These are phyloP conservation scores for Phytophthora fragariaefolia DNA, from an alignment of 352 stramenopile genomes.

Conservation along the genomic window DNA sequence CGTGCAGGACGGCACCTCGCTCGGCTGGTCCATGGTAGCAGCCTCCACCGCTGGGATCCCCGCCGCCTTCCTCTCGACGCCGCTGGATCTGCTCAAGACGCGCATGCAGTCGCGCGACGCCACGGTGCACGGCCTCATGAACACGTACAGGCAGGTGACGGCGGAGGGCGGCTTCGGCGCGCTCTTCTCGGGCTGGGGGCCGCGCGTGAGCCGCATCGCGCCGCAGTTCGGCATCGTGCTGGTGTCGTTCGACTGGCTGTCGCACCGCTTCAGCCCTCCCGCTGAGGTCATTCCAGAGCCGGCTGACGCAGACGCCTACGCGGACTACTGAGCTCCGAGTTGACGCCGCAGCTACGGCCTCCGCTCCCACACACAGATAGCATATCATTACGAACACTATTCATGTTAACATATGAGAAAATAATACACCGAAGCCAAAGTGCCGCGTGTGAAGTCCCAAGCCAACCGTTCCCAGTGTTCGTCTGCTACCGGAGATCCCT, in stretches of 20 bases:
- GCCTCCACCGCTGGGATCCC: conserved; percentile 74
- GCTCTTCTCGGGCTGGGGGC: conserved; percentile 76
- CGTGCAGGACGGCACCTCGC: conserved; percentile 69
- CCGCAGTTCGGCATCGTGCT: conserved; percentile 87
- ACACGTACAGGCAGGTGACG: conserved; percentile 63
- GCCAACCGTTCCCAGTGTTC: background rate
- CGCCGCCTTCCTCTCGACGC: conserved; percentile 78
- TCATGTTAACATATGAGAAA: conserved; percentile 44
- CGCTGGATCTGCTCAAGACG: conserved; percentile 81
- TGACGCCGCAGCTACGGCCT: background rate
- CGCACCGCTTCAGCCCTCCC: conserved; percentile 57
- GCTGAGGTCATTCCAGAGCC: conserved; percentile 23
- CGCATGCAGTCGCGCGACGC: conserved; percentile 78
- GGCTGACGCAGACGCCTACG: conserved; percentile 35
- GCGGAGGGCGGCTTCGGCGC: conserved; percentile 54
- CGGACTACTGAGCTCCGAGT: conserved; percentile 37
- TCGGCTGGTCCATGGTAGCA: conserved; percentile 77
- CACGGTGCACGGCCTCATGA: conserved; percentile 46
- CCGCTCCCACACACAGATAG: conserved; percentile 10
- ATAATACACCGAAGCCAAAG: conserved; percentile 31
- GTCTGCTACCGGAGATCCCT: no score
- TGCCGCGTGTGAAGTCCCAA: conserved; percentile 22
- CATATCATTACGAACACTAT: conserved; percentile 39
- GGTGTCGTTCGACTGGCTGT: conserved; percentile 82
- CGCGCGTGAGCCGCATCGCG: conserved; percentile 75